phyloP scores from a whole-genome alignment of 2,329 filamentous ascomycete species.

The Sporothrix schenckii region DNA sequence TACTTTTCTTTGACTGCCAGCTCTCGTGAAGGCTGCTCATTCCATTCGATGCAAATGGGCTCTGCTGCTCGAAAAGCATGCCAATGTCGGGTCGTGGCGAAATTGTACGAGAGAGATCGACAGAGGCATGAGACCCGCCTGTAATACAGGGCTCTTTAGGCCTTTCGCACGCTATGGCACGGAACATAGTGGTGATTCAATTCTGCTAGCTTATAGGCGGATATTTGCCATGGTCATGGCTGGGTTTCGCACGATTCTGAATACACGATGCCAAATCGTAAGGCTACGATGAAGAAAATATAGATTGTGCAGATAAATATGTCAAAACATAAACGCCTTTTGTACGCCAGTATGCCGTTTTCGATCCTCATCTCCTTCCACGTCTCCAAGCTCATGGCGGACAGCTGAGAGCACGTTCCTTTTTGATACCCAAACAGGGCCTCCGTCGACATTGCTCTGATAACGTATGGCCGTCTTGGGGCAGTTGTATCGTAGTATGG shows the following conservation, averaged over 20 bases:
- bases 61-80: background rate
- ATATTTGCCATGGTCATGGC: no score
- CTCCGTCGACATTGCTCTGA: no score
- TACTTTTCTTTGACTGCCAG: background rate
- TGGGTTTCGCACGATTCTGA: background rate
- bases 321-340: constrained; percentile 18
- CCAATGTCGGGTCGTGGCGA: background rate
- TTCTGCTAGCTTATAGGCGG: background rate
- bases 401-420: background rate
- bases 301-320: constrained; percentile 2
- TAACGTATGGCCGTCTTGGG: no score
- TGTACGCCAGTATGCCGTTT: constrained; percentile 18
- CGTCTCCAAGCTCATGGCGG: background rate
- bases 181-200: background rate
- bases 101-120: background rate
- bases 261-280: background rate
- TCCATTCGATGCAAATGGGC: background rate
- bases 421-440: background rate
- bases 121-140: background rate
- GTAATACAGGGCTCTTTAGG: background rate
- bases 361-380: constrained; percentile 20
- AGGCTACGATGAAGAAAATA: background rate
- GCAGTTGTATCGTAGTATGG: no score
- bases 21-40: background rate
- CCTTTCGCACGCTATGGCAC: background rate